A percentile compares a stretch with the other conserved stretches of the same genome.
These are phyloP conservation scores for Phytophthora fragariaefolia DNA, from an alignment of 352 stramenopile species.

Conservation along the genomic window DNA sequence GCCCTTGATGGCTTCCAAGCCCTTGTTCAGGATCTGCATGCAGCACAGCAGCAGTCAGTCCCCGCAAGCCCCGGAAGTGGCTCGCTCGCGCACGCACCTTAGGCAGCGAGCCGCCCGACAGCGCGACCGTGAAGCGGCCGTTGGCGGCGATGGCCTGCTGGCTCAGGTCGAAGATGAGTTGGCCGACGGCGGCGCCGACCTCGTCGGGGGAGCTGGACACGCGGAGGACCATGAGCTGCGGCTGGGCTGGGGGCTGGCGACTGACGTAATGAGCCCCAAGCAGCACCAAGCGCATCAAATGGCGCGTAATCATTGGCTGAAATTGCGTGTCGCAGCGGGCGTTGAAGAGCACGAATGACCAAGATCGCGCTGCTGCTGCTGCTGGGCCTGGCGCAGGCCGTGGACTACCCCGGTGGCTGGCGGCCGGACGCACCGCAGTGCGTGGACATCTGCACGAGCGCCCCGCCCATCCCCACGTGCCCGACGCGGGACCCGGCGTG, in stretches of 20 bases:
- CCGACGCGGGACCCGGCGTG: constrained; percentile 43
- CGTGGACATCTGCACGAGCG: constrained; percentile 52
- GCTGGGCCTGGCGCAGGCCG: constrained; percentile 4
- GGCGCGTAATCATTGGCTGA: constrained; percentile 1
- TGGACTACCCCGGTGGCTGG: constrained; percentile 60
- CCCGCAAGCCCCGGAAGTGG: background rate
- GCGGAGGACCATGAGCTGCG: constrained; percentile 55
- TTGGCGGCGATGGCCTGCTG: constrained; percentile 60
- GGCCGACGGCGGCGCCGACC: constrained; percentile 65
- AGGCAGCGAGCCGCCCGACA: constrained; percentile 89
- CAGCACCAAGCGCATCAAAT: background rate
- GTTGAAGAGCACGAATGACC: background rate
- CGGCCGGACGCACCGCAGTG: constrained; percentile 33
- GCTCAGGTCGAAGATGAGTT: constrained; percentile 72
- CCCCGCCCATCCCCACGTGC: constrained; percentile 28
- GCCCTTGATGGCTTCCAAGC: constrained; percentile 73
- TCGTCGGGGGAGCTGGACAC: constrained; percentile 63
- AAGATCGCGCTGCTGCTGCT: constrained; percentile 6
- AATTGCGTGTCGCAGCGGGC: background rate
- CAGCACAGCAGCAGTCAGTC: background rate
- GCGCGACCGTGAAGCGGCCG: constrained; percentile 82
- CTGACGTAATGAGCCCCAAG: background rate
- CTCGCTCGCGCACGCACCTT: constrained; percentile 46
- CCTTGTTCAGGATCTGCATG: constrained; percentile 81
- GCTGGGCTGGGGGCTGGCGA: background rate